Base-by-base conservation (phyloP, 116 monocot genomes). In the Phalaenopsis hybrid region DNA sequence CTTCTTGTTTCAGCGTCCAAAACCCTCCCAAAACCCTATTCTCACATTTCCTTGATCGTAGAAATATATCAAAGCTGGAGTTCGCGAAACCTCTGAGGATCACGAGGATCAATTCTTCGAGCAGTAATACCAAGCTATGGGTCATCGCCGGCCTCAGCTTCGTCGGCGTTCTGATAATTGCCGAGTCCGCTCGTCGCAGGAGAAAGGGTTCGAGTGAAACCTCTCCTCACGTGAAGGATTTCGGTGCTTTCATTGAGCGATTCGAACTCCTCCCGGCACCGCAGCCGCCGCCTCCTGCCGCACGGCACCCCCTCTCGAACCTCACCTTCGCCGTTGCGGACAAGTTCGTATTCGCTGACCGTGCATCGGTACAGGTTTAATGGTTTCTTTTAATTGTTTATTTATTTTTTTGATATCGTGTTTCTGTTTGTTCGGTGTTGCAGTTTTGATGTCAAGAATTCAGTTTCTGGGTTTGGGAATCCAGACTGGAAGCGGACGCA, bases 381-480 rank as follows among this genome's bases (percentile, higher is more conserved):
- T 18, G 4, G 15, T 79, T 79, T 18, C 3, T 48, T 57, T 44
- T 79, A n/a, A 28, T 58, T 44, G 63, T 44, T 63, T 63, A 37
- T 49, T 63, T 69, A 6, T 73, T 73, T 73, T 3, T 46, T 52
- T 11, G n/a, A n/a, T 74, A 70, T 41, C 6, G 49, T 59, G 48
- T 8, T 20, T 57, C 77, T 83, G 50, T 59, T 11, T 20, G 43
- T 57, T 49, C 43, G 41, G 34, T 65, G 21, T 21, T 78, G 67
- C 85, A 98, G 98, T 86, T 89, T 98, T 85, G 98, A 98, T 81
- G 84, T 98, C 41, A 84, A 93, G 88, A 95, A 86, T 31, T 90
- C 74, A 75, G 90, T 93, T 8, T 80, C 92, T 41, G 98, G 98
- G 67, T 95, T 93, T 81, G 98, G 98, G 81, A 94, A 89, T 72